Percentiles rank a stretch among this genome's conserved stretches.
These are phyloP conservation scores for Aureobasidium uvarum DNA, from an alignment of 2,329 filamentous ascomycete genomes.

Conservation along the genomic window DNA sequence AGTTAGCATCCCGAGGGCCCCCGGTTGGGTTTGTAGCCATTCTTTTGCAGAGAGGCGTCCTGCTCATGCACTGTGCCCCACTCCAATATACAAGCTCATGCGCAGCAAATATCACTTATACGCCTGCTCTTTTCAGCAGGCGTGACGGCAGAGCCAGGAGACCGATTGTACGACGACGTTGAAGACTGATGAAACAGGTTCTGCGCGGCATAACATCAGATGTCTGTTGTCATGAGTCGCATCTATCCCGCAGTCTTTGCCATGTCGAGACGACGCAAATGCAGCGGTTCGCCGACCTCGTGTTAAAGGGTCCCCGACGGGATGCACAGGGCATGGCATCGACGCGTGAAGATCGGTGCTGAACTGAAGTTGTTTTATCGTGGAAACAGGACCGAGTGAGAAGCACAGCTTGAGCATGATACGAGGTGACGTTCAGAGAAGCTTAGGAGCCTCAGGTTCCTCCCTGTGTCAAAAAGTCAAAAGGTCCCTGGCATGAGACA, in stretches of 20 bases:
- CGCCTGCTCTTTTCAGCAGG: background rate
- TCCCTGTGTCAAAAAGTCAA: conserved; percentile 8
- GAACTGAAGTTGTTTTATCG: background rate
- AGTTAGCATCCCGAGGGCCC: background rate
- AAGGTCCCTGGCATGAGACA: background rate
- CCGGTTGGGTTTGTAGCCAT: conserved; percentile 2
- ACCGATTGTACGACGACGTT: background rate
- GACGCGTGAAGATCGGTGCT: background rate
- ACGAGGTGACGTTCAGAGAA: conserved; percentile 7
- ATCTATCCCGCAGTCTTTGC: background rate
- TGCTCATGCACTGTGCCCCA: conserved; percentile 14
- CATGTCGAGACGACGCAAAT: background rate
- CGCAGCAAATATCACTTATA: background rate
- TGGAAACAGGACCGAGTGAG: background rate
- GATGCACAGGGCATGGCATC: background rate
- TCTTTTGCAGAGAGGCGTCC: conserved; percentile 7
- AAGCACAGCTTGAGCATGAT: background rate
- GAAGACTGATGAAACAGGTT: conserved; percentile 17
- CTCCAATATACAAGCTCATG: conserved; percentile 12
- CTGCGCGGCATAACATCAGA: background rate
- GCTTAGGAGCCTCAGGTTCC: background rate
- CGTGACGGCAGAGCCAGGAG: background rate
- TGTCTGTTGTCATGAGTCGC: conserved; percentile 5
- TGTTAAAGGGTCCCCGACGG: background rate
- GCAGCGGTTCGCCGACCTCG: conserved; percentile 1